Percentiles rank a stretch among this genome's conserved stretches.
Evolutionary conservation across 1,139 yeast species (phyloP).

Genomic region (Yamadazyma friedrichii): DNA sequence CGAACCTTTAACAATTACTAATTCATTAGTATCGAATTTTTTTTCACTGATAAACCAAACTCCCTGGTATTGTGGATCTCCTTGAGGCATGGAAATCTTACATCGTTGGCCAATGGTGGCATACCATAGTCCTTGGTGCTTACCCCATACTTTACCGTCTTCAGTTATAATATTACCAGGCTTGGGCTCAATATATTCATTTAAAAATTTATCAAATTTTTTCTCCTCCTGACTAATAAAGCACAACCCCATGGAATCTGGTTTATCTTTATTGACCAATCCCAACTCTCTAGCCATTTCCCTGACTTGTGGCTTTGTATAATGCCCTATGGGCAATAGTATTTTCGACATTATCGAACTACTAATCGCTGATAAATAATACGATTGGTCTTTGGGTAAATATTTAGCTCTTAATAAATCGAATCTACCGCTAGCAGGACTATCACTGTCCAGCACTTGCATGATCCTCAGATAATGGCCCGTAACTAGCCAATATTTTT

Average conservation of each 20-base stretch:
- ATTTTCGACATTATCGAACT: conserved; percentile 45
- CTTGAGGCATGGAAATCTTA: conserved; percentile 52
- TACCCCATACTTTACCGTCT: conserved; percentile 76
- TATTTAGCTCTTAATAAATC: conserved; percentile 63
- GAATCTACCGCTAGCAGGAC: conserved; percentile 22
- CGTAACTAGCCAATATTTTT: conserved; percentile 81
- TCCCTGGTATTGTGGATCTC: conserved; percentile 66
- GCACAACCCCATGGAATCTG: conserved; percentile 94
- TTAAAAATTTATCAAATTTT: conserved; percentile 73
- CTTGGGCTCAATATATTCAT: conserved; percentile 66
- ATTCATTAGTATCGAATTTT: conserved; percentile 57
- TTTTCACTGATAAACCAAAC: conserved; percentile 87
- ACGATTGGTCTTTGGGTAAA: conserved; percentile 81
- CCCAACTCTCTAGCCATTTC: conserved; percentile 53
- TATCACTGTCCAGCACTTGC: conserved; percentile 16
- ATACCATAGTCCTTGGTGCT: conserved; percentile 86
- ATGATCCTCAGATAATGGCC: conserved; percentile 86
- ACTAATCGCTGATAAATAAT: conserved; percentile 73
- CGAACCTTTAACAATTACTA: conserved; percentile 77
- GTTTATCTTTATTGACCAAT: conserved; percentile 70
- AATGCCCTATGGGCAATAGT: conserved; percentile 78
- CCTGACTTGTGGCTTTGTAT: conserved; percentile 73
- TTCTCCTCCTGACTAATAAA: conserved; percentile 76
- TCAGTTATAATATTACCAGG: conserved; percentile 79
- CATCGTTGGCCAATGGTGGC: conserved; percentile 87